Evolutionary conservation across 1,284 basidiomycete genomes (phyloP), one percentile per base, ranked within the genome.

Genomic region (Anthracocystis panici-leucophaei): DNA sequence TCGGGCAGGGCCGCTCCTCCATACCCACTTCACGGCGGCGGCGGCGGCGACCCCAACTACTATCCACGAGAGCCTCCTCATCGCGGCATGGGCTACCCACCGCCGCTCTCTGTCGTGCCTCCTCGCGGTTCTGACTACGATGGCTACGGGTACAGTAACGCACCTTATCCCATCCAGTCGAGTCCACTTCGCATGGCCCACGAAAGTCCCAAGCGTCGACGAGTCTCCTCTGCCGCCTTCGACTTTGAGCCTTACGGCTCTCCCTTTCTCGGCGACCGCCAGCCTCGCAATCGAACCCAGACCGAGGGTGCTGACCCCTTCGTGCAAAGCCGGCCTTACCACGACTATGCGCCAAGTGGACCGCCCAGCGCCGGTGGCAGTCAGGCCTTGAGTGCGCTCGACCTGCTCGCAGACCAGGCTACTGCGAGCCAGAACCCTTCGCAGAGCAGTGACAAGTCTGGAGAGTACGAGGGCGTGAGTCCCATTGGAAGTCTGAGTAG

Each of bases 381-480:
- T 33, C 67, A 76, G 35, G 65, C 56, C n/a, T 40, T 82, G 20
- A 77, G 75, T 21, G 84, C 84, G 41, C 70, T 85, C 25, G 84
- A 85, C 61, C 56, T 85, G 56, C 79, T 85, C 11, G 84, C 84
- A 18, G 82, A 85, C 53, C 84, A 85, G 57, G 84, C 84, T 9
- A 82, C 82, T 2, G 78, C 82, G 6, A 77, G 73, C 54, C 82
- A 83, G 52, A 78, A 81, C 23, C 79, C 80, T 35, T 77, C 75
- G 35, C 75, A 80, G 66, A 77, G 72, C 16, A 80, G 76, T 44
- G 80, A 81, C 46, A 68, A 66, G 35, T 81, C 75, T 9, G 69
- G 60, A 21, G 75, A 68, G 42, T 73, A 73, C 57, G 75, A 67
- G 20, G 74, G 65, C 21, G 74, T 73, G 40, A 73, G 70, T 20